Evolutionary conservation across 768 basidiomycete species (phyloP).

Genomic region (Cyclocybe aegerita): DNA sequence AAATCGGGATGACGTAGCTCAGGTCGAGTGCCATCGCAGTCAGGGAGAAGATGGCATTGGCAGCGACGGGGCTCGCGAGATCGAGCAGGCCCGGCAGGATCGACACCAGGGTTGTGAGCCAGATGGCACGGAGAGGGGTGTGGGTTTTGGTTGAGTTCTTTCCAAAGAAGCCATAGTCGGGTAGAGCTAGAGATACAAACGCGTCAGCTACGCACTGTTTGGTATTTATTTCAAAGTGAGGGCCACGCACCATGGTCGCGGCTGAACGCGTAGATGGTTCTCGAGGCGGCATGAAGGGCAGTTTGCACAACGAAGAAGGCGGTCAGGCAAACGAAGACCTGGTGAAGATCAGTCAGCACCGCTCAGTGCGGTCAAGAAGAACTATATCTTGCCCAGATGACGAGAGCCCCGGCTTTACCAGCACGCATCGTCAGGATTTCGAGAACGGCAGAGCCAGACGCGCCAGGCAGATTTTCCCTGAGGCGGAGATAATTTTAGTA

Average conservation of each 20-base stretch:
- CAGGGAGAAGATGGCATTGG: slow-evolving; percentile 80
- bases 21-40: slow-evolving; percentile 77
- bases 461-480: slow-evolving; percentile 65
- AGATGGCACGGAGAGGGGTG: slow-evolving; percentile 79
- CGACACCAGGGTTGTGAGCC: slow-evolving; percentile 65
- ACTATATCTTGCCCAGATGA: slow-evolving; percentile 63
- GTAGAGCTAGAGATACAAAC: slow-evolving; percentile 46
- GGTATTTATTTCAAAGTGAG: background rate
- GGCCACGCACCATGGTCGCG: slow-evolving; percentile 63
- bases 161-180: slow-evolving; percentile 79
- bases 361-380: background rate
- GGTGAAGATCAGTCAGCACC: background rate
- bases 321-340: slow-evolving; percentile 78
- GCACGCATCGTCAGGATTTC: slow-evolving; percentile 77
- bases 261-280: slow-evolving; percentile 84
- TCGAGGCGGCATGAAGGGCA: slow-evolving; percentile 78
- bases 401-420: slow-evolving; percentile 73
- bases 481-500: background rate
- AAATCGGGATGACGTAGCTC: slow-evolving; percentile 83
- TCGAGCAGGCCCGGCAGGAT: slow-evolving; percentile 74
- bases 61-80: slow-evolving; percentile 74
- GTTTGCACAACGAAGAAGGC: slow-evolving; percentile 86
- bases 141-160: slow-evolving; percentile 58
- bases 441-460: slow-evolving; percentile 72
- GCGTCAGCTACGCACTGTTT: background rate